Evolutionary conservation across 371 early-diverging fungal species (phyloP).

Genomic region (Mucor circinelloides): DNA sequence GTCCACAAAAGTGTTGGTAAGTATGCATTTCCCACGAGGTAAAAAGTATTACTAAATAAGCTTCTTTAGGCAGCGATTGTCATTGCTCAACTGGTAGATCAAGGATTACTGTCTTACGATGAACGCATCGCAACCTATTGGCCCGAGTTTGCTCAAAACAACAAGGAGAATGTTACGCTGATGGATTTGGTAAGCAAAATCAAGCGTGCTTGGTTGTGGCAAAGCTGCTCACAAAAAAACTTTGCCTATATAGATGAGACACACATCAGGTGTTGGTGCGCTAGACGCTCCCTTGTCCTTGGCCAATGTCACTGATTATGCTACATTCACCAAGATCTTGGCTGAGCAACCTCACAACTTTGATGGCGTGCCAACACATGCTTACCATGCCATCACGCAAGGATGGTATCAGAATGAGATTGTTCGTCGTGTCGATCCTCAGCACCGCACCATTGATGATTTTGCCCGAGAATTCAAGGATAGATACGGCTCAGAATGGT

Average conservation of each 20-base stretch:
- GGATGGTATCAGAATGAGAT: slow-evolving; percentile 81
- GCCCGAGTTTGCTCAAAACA: slow-evolving; percentile 79
- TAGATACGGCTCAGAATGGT: slow-evolving; percentile 56
- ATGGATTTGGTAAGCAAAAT: slow-evolving; percentile 42
- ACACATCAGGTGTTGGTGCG: slow-evolving; percentile 65
- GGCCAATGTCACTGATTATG: slow-evolving; percentile 33
- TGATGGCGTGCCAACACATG: slow-evolving; percentile 49
- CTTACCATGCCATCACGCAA: slow-evolving; percentile 68
- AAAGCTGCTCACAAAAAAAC: not conserved
- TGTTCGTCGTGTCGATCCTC: slow-evolving; percentile 59
- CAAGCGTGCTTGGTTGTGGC: not conserved
- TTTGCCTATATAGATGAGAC: slow-evolving; percentile 45
- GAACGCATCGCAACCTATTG: slow-evolving; percentile 63
- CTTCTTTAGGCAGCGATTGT: slow-evolving; percentile 47
- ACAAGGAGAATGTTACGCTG: slow-evolving; percentile 73
- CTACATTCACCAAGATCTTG: slow-evolving; percentile 38
- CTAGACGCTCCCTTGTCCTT: slow-evolving; percentile 51
- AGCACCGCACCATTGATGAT: slow-evolving; percentile 57
- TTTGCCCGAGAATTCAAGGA: slow-evolving; percentile 53
- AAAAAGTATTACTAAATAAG: not conserved
- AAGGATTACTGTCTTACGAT: slow-evolving; percentile 58
- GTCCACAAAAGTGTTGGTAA: slow-evolving; percentile 62
- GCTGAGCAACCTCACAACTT: slow-evolving; percentile 69
- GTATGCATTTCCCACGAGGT: not conserved
- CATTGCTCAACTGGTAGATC: slow-evolving; percentile 63